Percentiles rank a stretch among this genome's conserved stretches.
phyloP scores from a whole-genome alignment of 2,329 filamentous ascomycete genomes.

The Onygenales sp. region DNA sequence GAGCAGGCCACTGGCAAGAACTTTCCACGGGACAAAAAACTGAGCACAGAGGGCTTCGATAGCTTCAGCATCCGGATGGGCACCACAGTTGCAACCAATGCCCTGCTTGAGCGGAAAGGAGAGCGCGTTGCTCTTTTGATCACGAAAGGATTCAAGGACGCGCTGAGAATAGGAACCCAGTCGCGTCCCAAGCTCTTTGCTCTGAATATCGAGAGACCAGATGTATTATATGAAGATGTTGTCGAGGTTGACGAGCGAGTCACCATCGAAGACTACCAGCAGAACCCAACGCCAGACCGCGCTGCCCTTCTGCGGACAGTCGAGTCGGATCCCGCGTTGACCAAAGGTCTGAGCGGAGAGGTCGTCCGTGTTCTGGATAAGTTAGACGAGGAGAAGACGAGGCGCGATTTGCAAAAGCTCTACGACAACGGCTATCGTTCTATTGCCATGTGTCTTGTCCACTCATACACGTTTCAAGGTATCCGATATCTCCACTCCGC shows the following conservation, averaged over 20 bases:
- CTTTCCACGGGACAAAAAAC: constrained; percentile 10
- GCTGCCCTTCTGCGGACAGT: constrained; percentile 18
- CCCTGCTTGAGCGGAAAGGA: constrained; percentile 39
- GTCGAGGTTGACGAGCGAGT: constrained; percentile 77
- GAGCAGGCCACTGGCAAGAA: constrained; percentile 4
- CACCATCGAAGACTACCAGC: constrained; percentile 50
- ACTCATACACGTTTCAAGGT: constrained; percentile 45
- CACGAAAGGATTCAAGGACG: constrained; percentile 73
- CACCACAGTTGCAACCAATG: constrained; percentile 83
- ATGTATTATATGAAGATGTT: constrained; percentile 68
- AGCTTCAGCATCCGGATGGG: constrained; percentile 69
- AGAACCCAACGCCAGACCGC: not conserved
- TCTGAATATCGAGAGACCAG: constrained; percentile 71
- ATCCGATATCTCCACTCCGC: not conserved
- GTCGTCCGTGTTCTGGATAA: constrained; percentile 56
- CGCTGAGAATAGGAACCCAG: constrained; percentile 76
- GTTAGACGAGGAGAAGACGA: constrained; percentile 44
- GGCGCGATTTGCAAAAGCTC: constrained; percentile 48
- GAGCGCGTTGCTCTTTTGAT: constrained; percentile 58
- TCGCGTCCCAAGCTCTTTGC: constrained; percentile 80
- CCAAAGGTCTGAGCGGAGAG: constrained; percentile 48
- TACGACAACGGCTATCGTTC: constrained; percentile 26
- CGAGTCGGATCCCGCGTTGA: constrained; percentile 31
- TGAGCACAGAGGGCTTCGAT: constrained; percentile 13
- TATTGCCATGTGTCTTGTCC: constrained; percentile 50